Percentiles rank a stretch among this genome's conserved stretches.
Evolutionary conservation across 495 filamentous ascomycete species (phyloP).

Genomic region (Podospora anserina): DNA sequence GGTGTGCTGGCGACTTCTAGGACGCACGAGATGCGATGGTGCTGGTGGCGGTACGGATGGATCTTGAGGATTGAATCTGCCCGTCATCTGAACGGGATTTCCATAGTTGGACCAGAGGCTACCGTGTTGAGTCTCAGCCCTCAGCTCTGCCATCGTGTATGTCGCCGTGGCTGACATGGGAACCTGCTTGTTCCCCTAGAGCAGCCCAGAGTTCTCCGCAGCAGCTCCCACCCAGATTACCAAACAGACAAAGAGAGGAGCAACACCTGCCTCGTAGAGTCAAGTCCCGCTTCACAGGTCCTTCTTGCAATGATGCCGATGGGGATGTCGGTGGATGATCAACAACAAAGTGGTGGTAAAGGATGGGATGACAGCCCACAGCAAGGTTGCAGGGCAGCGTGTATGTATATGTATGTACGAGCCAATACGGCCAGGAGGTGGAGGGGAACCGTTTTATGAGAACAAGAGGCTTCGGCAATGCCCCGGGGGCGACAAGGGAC

Average conservation of each 20-base stretch:
- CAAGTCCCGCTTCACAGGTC: not conserved
- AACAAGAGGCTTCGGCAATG: slow-evolving; percentile 44
- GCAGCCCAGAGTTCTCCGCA: slow-evolving; percentile 22
- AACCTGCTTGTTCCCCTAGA: slow-evolving; percentile 37
- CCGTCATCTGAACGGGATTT: slow-evolving; percentile 47
- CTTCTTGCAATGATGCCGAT: not conserved
- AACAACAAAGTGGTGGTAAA: slow-evolving; percentile 27
- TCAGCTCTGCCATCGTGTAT: slow-evolving; percentile 56
- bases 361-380: slow-evolving; percentile 40
- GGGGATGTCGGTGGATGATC: slow-evolving; percentile 9
- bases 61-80: slow-evolving; percentile 46
- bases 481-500: slow-evolving; percentile 41
- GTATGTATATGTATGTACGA: slow-evolving; percentile 50
- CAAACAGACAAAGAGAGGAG: not conserved
- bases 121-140: slow-evolving; percentile 49
- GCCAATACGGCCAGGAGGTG: slow-evolving; percentile 42
- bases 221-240: slow-evolving; percentile 6
- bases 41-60: slow-evolving; percentile 38
- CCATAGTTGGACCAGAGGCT: slow-evolving; percentile 53
- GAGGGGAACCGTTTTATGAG: slow-evolving; percentile 49
- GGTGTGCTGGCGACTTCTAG: slow-evolving; percentile 38
- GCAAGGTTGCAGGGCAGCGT: slow-evolving; percentile 41
- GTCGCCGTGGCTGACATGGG: slow-evolving; percentile 54
- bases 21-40: slow-evolving; percentile 44
- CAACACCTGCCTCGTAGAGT: slow-evolving; percentile 1